Conservation (phyloP, 2,329 filamentous ascomycete genomes). For the Periconia sp. region DNA sequence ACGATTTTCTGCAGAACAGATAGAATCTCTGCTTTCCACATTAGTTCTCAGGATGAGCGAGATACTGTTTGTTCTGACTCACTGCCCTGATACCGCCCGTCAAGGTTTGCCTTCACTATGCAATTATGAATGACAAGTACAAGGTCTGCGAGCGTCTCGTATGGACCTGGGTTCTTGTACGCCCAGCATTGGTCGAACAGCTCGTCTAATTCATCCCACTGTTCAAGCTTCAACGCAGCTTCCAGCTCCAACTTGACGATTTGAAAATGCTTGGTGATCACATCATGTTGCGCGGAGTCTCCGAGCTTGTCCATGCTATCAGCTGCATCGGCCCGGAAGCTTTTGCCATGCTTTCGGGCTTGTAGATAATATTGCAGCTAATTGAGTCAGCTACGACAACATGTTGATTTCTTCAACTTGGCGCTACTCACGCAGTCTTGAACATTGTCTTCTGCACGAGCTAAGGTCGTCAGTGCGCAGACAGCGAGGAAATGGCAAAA, state of each 20-base stretch:
- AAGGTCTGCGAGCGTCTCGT: conserved; percentile 55
- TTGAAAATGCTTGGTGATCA: conserved; percentile 67
- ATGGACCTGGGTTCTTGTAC: conserved; percentile 45
- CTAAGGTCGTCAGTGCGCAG: conserved; percentile 54
- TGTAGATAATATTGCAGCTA: conserved; percentile 67
- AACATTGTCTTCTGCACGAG: conserved; percentile 51
- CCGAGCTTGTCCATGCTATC: conserved; percentile 46
- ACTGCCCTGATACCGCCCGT: conserved; percentile 40
- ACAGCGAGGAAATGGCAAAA: conserved; percentile 73
- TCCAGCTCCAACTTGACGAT: conserved; percentile 82
- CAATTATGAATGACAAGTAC: conserved; percentile 51
- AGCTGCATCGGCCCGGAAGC: conserved; percentile 60
- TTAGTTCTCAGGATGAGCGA: conserved; percentile 11
- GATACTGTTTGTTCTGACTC: conserved; percentile 4
- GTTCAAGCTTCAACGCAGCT: conserved; percentile 68
- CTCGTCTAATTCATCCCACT: conserved; percentile 69
- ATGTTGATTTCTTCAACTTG: conserved; percentile 16
- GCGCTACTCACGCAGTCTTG: conserved; percentile 49
- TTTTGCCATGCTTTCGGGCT: conserved; percentile 65
- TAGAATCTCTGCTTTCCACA: conserved; percentile 25
- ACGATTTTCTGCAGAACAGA: conserved; percentile 68
- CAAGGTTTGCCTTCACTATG: conserved; percentile 34
- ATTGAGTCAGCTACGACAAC: conserved; percentile 36
- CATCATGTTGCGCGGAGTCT: conserved; percentile 56
- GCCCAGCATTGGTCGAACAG: conserved; percentile 60